Evolutionary conservation across 441 rosid genomes (phyloP).

Genomic region (Bocquillonia castaneifolia): DNA sequence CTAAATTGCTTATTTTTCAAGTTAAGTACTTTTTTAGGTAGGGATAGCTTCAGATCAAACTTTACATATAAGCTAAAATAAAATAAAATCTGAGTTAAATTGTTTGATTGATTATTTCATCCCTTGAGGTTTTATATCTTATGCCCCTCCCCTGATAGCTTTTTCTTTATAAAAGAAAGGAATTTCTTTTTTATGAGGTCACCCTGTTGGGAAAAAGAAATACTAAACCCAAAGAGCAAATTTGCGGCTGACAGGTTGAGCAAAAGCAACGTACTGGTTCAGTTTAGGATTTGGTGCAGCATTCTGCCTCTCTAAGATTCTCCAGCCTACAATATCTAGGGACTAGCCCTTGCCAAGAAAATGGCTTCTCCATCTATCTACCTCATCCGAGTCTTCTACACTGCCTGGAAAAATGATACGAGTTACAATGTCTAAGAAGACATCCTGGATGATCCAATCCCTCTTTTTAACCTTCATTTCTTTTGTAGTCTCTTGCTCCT

Average conservation of each 20-base stretch:
- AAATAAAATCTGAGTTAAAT: no score
- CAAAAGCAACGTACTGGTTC: conserved; percentile 40
- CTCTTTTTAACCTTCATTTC: conserved; percentile 27
- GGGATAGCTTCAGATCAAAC: no score
- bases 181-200: conserved; percentile 47
- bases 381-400: no score
- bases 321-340: conserved; percentile 25
- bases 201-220: no score
- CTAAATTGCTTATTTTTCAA: no score
- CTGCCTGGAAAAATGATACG: background rate
- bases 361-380: background rate
- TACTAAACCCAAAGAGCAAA: conserved; percentile 47
- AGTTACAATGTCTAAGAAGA: conserved; percentile 14
- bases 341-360: background rate
- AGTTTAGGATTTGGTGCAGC: conserved; percentile 23
- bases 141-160: no score
- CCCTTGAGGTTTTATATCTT: no score
- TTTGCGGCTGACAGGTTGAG: conserved; percentile 43
- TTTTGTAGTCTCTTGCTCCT: conserved; percentile 33
- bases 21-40: no score
- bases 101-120: no score
- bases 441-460: conserved; percentile 16
- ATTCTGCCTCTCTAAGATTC: conserved; percentile 24
- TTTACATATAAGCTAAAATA: no score
- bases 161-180: conserved; percentile 61